A percentile compares a stretch with the other conserved stretches of the same genome.
Conservation (phyloP, 345 rosid species). For the Euphorbia pulcherrima region DNA sequence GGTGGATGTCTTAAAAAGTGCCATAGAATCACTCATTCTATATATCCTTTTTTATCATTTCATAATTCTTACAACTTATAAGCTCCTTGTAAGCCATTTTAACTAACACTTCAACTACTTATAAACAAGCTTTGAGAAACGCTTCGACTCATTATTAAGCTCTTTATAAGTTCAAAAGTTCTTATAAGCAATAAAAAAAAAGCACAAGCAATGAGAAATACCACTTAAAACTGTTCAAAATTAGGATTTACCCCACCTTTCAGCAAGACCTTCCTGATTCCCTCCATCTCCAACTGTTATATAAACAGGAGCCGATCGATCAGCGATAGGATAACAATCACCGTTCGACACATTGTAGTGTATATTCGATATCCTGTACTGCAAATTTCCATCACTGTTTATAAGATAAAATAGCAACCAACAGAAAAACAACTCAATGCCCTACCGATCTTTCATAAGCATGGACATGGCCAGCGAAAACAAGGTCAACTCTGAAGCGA, state of each 20-base stretch:
- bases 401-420: constrained; percentile 2
- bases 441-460: constrained; percentile 60
- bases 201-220: too few relatives aligned
- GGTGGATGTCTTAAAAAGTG: too few relatives aligned
- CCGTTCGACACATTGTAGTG: constrained; percentile 49
- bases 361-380: constrained; percentile 52
- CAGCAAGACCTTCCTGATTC: constrained; percentile 68
- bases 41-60: too few relatives aligned
- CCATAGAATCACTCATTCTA: too few relatives aligned
- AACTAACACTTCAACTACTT: too few relatives aligned
- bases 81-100: too few relatives aligned
- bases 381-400: constrained; percentile 11
- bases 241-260: constrained; percentile 23
- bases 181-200: too few relatives aligned
- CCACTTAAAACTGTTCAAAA: background rate
- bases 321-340: constrained; percentile 36
- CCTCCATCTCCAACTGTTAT: constrained; percentile 74
- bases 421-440: background rate
- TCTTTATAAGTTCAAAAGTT: too few relatives aligned
- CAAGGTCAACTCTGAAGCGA: constrained; percentile 39
- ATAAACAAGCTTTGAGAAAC: too few relatives aligned
- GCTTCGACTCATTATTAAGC: too few relatives aligned
- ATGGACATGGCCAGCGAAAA: constrained; percentile 59
- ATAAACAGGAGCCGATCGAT: constrained; percentile 52
- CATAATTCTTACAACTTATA: too few relatives aligned